Conservation (phyloP, 495 filamentous ascomycete species). For the Thermothielavioides terrestris region DNA sequence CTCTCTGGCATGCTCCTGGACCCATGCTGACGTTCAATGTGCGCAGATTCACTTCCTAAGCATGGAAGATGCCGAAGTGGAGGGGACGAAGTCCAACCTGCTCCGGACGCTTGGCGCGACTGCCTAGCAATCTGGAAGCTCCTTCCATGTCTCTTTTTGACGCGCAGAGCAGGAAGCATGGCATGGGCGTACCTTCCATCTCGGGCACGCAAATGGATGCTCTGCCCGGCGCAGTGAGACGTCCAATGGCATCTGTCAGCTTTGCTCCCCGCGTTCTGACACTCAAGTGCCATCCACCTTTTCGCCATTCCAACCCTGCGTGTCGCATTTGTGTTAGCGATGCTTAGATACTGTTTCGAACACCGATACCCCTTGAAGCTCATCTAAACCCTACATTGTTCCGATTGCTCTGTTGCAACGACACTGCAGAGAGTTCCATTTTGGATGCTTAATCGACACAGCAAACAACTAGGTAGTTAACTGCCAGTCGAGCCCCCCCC, state of each 20-base stretch:
- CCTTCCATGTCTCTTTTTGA: background rate
- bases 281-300: too few species aligned
- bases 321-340: conserved; percentile 4
- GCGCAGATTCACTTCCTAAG: conserved; percentile 60
- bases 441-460: too few species aligned
- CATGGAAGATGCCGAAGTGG: conserved; percentile 52
- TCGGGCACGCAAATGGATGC: background rate
- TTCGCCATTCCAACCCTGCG: background rate
- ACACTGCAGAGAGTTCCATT: too few species aligned
- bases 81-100: conserved; percentile 52
- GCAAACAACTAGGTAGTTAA: too few species aligned
- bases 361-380: too few species aligned
- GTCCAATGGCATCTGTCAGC: too few species aligned
- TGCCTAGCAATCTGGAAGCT: conserved; percentile 5
- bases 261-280: too few species aligned
- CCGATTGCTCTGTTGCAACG: too few species aligned
- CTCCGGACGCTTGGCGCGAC: conserved; percentile 39
- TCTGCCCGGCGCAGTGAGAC: too few species aligned
- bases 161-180: too few species aligned
- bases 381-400: too few species aligned
- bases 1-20: background rate
- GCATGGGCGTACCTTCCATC: too few species aligned
- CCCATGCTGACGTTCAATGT: conserved; percentile 18
- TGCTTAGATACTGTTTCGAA: conserved; percentile 4
- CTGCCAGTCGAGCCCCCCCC: background rate